phyloP scores from a whole-genome alignment of 1,139 yeast genomes.

The Diutina neorugosa region DNA sequence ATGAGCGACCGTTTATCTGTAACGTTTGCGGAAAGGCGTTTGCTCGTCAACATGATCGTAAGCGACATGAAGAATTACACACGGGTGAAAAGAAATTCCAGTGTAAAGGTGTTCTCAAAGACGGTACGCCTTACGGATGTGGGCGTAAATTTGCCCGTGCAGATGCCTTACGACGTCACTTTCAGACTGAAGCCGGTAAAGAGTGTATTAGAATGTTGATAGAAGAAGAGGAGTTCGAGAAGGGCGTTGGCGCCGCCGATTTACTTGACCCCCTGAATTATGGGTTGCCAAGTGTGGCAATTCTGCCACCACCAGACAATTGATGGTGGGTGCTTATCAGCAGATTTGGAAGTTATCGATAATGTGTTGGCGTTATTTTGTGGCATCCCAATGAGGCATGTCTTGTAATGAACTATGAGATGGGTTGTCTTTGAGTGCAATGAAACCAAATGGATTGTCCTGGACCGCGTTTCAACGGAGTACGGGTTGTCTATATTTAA shows the following conservation, averaged over 20 bases:
- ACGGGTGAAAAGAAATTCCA: constrained; percentile 82
- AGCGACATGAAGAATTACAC: constrained; percentile 88
- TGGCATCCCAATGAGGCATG: neutral
- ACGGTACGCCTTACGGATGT: constrained; percentile 76
- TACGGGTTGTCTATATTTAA: too few species aligned
- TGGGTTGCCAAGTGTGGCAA: neutral
- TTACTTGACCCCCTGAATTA: neutral
- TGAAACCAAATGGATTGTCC: too few species aligned
- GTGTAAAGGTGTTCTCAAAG: constrained; percentile 63
- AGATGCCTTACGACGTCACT: constrained; percentile 89
- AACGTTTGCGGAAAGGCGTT: constrained; percentile 84
- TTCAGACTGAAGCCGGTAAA: constrained; percentile 87
- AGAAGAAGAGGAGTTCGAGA: constrained; percentile 48
- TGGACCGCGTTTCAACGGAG: too few species aligned
- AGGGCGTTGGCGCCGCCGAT: neutral
- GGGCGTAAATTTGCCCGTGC: constrained; percentile 90
- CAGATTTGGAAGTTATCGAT: too few species aligned
- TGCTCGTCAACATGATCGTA: constrained; percentile 91
- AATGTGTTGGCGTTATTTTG: neutral
- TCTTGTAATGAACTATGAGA: too few species aligned
- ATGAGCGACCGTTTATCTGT: constrained; percentile 85
- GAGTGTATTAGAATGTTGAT: constrained; percentile 65
- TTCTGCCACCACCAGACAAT: constrained; percentile 1
- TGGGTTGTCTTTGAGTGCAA: too few species aligned
- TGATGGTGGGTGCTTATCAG: neutral